These are phyloP conservation scores for Claviceps purpurea DNA, from an alignment of 2,329 filamentous ascomycete species.

Conservation along the genomic window DNA sequence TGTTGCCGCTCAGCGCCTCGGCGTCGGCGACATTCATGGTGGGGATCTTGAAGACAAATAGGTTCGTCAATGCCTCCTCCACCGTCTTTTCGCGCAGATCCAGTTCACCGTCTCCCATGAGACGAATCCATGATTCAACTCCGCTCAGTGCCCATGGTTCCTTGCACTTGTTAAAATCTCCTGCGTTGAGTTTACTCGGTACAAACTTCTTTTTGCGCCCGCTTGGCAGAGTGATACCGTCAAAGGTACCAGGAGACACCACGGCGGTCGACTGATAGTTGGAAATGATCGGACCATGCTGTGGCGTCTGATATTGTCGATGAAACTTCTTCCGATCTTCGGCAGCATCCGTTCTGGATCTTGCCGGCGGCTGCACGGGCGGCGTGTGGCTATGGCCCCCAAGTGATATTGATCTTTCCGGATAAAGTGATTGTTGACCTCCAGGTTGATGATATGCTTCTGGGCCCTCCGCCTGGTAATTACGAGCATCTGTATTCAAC, in stretches of 20 bases:
- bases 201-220: constrained; percentile 73
- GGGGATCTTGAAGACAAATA: constrained; percentile 90
- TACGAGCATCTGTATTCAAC: constrained; percentile 31
- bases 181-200: constrained; percentile 65
- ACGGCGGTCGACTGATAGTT: constrained; percentile 42
- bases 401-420: constrained; percentile 67
- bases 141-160: constrained; percentile 90
- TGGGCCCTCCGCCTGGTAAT: constrained; percentile 27
- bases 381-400: constrained; percentile 72
- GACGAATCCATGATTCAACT: constrained; percentile 75
- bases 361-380: constrained; percentile 64
- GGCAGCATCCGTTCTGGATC: constrained; percentile 90
- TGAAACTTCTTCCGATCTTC: constrained; percentile 47
- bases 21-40: constrained; percentile 98
- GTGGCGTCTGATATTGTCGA: constrained; percentile 36
- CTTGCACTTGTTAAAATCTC: constrained; percentile 70
- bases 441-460: constrained; percentile 35
- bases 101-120: constrained; percentile 80
- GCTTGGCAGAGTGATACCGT: constrained; percentile 71
- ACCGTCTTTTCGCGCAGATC: constrained; percentile 77
- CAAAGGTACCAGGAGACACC: constrained; percentile 49
- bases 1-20: constrained; percentile 66
- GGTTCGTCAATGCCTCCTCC: constrained; percentile 70
- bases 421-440: constrained; percentile 26
- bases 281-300: constrained; percentile 39